phyloP scores from a whole-genome alignment of 2,329 filamentous ascomycete species.

The Colletotrichum magnum region DNA sequence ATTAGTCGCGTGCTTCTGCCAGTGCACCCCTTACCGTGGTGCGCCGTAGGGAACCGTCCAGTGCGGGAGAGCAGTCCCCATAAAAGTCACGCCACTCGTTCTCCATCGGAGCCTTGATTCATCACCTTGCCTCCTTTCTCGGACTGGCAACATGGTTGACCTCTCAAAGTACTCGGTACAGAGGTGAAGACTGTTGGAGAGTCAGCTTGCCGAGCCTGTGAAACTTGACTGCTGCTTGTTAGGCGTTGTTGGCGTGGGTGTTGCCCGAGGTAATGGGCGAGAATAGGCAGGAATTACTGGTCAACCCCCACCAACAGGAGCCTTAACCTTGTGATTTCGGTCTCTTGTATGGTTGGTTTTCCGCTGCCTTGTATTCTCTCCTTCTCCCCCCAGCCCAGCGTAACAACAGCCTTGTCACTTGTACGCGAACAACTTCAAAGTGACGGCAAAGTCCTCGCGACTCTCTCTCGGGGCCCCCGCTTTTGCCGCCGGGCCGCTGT shows the following conservation, averaged over 20 bases:
- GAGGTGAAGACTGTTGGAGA: neutral
- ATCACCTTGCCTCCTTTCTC: slow-evolving; percentile 23
- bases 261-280: slow-evolving; percentile 15
- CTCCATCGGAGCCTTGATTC: slow-evolving; percentile 31
- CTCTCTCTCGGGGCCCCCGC: slow-evolving; percentile 25
- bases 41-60: neutral
- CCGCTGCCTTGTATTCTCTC: neutral
- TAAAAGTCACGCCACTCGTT: slow-evolving; percentile 40
- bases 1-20: slow-evolving; percentile 19
- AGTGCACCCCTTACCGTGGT: neutral
- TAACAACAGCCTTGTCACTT: too few species aligned
- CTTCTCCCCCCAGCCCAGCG: too few species aligned
- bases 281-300: slow-evolving; percentile 4
- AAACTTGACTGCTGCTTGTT: neutral
- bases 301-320: too few species aligned
- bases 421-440: too few species aligned
- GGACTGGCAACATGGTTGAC: neutral
- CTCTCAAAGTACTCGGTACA: too few species aligned
- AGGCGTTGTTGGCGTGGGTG: neutral
- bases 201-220: neutral
- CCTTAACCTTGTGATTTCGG: too few species aligned
- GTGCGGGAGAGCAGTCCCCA: slow-evolving; percentile 12
- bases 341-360: slow-evolving; percentile 6
- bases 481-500: slow-evolving; percentile 38
- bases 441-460: neutral